Percentiles rank a stretch among this genome's conserved stretches.
These are phyloP conservation scores for Eimeria mitis DNA, from an alignment of 169 alveolate genomes.

Conservation along the genomic window DNA sequence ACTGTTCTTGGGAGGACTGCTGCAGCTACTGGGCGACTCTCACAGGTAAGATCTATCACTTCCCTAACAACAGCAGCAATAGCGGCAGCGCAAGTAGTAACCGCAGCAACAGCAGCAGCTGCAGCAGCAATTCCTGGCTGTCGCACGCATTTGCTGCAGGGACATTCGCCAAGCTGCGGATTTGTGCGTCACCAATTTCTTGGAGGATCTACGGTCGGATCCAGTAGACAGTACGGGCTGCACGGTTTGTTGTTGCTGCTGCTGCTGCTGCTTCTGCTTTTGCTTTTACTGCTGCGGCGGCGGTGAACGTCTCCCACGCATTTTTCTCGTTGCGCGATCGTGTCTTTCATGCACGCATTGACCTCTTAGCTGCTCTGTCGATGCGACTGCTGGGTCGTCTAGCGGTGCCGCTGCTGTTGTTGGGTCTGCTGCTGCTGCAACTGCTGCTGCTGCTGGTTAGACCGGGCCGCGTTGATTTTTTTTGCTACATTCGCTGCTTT, in stretches of 20 bases:
- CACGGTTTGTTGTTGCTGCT: conserved; percentile 10
- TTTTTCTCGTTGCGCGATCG: neutral
- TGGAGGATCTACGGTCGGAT: conserved; percentile 62
- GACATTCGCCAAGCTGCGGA: conserved; percentile 85
- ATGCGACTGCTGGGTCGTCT: neutral
- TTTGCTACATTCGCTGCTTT: conserved; percentile 2
- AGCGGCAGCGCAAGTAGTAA: neutral
- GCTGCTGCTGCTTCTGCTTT: neutral
- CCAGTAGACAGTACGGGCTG: conserved; percentile 36
- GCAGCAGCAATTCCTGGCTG: neutral
- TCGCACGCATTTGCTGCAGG: conserved; percentile 36
- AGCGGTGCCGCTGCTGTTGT: conserved; percentile 12
- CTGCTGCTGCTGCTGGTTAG: conserved; percentile 11
- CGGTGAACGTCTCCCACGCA: neutral
- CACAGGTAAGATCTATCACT: conserved; percentile 26
- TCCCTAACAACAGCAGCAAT: neutral
- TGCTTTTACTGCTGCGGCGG: neutral
- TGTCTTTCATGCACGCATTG: neutral
- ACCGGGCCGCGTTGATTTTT: neutral
- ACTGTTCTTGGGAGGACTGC: conserved; percentile 80
- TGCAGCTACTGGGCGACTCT: conserved; percentile 77
- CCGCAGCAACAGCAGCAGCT: conserved; percentile 30
- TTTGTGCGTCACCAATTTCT: conserved; percentile 69
- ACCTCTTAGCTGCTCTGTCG: neutral
- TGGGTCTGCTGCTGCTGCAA: conserved; percentile 24